Percentiles rank a stretch among this genome's conserved stretches.
phyloP scores from a whole-genome alignment of 2,329 filamentous ascomycete species.

The Talaromyces sp. region DNA sequence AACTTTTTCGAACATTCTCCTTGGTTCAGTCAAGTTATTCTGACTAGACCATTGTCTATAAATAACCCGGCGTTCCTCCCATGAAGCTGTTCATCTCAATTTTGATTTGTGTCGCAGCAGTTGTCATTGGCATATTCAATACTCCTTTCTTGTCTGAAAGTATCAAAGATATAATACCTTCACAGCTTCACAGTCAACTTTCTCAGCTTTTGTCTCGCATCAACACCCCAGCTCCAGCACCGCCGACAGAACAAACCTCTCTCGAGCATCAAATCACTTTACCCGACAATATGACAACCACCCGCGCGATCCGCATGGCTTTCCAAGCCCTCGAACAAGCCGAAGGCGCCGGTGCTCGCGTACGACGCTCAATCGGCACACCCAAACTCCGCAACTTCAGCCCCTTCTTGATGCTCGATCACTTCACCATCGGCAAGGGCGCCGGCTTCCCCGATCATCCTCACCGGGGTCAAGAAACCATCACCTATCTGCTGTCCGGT shows the following conservation, averaged over 20 bases:
- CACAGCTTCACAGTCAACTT: neutral
- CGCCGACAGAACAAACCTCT: constrained; percentile 3
- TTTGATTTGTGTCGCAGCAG: constrained; percentile 38
- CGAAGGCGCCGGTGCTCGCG: constrained; percentile 82
- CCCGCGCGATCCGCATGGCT: constrained; percentile 74
- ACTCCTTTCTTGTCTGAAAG: neutral
- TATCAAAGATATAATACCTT: neutral
- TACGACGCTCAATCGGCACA: constrained; percentile 84
- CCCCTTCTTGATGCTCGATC: constrained; percentile 94
- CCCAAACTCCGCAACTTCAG: constrained; percentile 78
- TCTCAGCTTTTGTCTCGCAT: neutral
- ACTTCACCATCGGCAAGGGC: constrained; percentile 75
- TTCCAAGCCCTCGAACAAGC: constrained; percentile 81
- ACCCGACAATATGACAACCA: constrained; percentile 57
- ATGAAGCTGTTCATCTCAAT: constrained; percentile 38
- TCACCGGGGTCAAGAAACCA: constrained; percentile 78
- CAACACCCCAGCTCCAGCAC: neutral
- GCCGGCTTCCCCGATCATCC: constrained; percentile 89
- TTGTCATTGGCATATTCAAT: constrained; percentile 23
- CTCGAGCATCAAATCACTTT: neutral
- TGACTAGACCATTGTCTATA: constrained; percentile 25
- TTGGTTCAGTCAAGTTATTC: constrained; percentile 18
- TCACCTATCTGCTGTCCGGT: constrained; percentile 84
- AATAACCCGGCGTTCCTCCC: constrained; percentile 26
- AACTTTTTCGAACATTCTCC: constrained; percentile 22